These are phyloP conservation scores for Sarocladiaceae sp. DNA, from an alignment of 2,329 filamentous ascomycete species.

Conservation along the genomic window DNA sequence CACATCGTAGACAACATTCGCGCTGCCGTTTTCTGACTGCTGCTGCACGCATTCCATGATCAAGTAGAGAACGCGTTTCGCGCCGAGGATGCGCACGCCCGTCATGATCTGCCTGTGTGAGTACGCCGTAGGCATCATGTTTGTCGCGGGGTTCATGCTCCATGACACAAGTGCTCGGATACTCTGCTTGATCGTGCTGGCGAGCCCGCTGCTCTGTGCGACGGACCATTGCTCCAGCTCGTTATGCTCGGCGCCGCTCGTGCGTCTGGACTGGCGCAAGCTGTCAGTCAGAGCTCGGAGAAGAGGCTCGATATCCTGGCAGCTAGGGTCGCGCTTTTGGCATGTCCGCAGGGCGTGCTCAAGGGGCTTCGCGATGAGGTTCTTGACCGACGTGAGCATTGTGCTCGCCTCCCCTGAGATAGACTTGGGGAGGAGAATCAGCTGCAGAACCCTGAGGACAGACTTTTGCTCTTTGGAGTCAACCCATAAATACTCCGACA, in stretches of 20 bases:
- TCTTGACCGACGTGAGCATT: conserved; percentile 66
- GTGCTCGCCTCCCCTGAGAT: conserved; percentile 64
- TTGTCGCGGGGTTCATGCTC: conserved; percentile 51
- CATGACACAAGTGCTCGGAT: conserved; percentile 61
- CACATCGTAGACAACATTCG: conserved; percentile 59
- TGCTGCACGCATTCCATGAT: conserved; percentile 63
- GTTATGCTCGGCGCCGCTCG: conserved; percentile 53
- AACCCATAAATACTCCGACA: conserved; percentile 64
- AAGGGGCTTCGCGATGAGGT: conserved; percentile 62
- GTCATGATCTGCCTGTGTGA: conserved; percentile 65
- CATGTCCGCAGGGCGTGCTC: conserved; percentile 61
- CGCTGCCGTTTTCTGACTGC: conserved; percentile 53
- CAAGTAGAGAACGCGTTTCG: conserved; percentile 50
- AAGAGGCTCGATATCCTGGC: conserved; percentile 64
- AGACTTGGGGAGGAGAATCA: conserved; percentile 63
- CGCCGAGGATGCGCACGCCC: conserved; percentile 54
- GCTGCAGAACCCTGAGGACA: conserved; percentile 64
- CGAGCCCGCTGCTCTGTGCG: conserved; percentile 43
- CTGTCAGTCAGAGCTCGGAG: conserved; percentile 57
- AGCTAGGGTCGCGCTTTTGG: conserved; percentile 59
- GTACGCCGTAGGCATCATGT: conserved; percentile 57
- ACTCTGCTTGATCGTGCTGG: conserved; percentile 51
- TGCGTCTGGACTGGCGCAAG: conserved; percentile 53
- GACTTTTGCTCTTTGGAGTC: conserved; percentile 61
- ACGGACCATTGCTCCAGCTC: conserved; percentile 63